Evolutionary conservation across 2,329 filamentous ascomycete genomes (phyloP), one percentile per base, ranked within the genome.

Genomic region (Arthrobotrys sphaeroides): DNA sequence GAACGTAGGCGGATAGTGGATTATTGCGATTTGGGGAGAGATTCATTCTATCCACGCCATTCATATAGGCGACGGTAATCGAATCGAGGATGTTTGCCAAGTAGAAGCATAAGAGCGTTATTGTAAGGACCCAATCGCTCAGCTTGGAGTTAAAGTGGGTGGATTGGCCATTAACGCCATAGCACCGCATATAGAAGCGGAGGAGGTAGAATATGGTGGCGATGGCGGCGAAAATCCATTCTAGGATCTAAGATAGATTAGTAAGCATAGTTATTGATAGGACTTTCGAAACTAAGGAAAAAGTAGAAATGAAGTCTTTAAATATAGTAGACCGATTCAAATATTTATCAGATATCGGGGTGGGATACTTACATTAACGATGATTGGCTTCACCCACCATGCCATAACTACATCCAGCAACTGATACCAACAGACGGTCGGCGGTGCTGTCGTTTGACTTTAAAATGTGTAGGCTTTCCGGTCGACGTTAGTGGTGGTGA

Each of bases 41-140:
- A 12, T 53, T 66, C n/a, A 73, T 42, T 24, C 18, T 36, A 18
- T 61, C 61, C 31, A 61, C 61, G 16, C 51, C 51, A 9, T 67
- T 45, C 18, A 62, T 64, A 5, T 45, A 20, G 6, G 28, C 28
- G 4, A 73, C 33, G n/a, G 66, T 73, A 20, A 61, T 9, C 12
- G 69, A 53, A 38, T 73, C 69, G 43, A 42, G 53, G 0, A 47
- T 24, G 3, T 33, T 47, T 16, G 69, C 22, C 1, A 26, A 26
- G 28, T 61, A 66, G 51, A 73, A 73, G 20, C 61, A 73, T 16
- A 73, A 7, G 16, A 73, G 51, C 4, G 69, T 73, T n/a, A 73
- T 26, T 16, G 31, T 22, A 18, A 73, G 65, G 5, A 62, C 38
- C 42, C 62, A 73, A 13, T 67, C 61, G 26, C 49, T 49, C 2